phyloP scores from a whole-genome alignment of 2,329 filamentous ascomycete genomes.

The Fusarium robinianum region DNA sequence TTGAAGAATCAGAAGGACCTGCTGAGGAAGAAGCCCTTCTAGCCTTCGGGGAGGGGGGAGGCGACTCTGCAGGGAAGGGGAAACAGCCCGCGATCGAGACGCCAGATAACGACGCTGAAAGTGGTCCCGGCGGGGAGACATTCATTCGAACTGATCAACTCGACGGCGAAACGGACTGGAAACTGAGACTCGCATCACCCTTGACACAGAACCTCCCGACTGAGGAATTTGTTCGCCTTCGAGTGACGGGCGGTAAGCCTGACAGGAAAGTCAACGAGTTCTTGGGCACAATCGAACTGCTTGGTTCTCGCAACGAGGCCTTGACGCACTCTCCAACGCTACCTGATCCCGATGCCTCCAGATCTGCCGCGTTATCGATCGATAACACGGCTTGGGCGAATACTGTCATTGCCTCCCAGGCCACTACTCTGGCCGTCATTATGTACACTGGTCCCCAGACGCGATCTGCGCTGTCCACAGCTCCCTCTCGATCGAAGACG shows the following conservation, averaged over 20 bases:
- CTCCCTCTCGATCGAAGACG: conserved; percentile 88
- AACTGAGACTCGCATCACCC: conserved; percentile 83
- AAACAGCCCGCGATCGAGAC: conserved; percentile 42
- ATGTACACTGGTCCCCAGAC: conserved; percentile 96
- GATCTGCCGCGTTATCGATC: conserved; percentile 78
- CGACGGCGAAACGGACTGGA: conserved; percentile 99
- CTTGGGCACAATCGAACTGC: conserved; percentile 80
- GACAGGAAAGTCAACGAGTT: conserved; percentile 96
- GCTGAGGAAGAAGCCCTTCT: conserved; percentile 48
- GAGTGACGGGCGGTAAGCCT: conserved; percentile 83
- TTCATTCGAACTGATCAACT: conserved; percentile 98
- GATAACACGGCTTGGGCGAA: conserved; percentile 99
- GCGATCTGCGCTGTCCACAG: conserved; percentile 89
- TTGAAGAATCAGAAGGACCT: conserved; percentile 38
- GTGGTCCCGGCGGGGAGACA: conserved; percentile 73
- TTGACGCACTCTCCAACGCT: conserved; percentile 48
- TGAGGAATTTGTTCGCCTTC: conserved; percentile 70
- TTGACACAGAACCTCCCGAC: conserved; percentile 78
- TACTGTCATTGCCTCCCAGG: conserved; percentile 93
- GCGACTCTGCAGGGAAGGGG: conserved; percentile 39
- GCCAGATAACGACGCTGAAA: conserved; percentile 37
- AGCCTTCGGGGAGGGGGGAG: conserved; percentile 47
- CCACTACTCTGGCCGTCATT: conserved; percentile 83
- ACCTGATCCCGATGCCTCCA: conserved; percentile 44
- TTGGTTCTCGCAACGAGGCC: conserved; percentile 57